Conservation (phyloP, 2,329 filamentous ascomycete species). For the Apiospora pterosperma region DNA sequence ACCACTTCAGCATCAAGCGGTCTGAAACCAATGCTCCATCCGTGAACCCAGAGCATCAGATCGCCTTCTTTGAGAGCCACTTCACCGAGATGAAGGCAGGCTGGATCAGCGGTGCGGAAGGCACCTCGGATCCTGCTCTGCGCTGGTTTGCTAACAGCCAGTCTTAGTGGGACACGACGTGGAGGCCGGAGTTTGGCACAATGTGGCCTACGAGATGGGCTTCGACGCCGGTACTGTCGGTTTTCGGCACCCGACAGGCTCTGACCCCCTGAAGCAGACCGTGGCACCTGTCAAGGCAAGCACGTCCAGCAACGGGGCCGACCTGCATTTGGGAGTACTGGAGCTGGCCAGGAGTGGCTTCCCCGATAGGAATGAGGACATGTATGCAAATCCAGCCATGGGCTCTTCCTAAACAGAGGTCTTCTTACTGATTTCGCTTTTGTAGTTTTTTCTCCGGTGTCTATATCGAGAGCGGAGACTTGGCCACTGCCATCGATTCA, state of each 20-base stretch:
- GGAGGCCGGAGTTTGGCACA: conserved; percentile 68
- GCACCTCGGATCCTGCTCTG: conserved; percentile 48
- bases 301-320: conserved; percentile 51
- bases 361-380: conserved; percentile 56
- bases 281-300: conserved; percentile 55
- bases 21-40: conserved; percentile 57
- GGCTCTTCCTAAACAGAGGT: background rate
- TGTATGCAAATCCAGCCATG: conserved; percentile 37
- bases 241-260: conserved; percentile 68
- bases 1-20: conserved; percentile 68
- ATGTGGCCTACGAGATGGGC: conserved; percentile 71
- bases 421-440: background rate
- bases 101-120: conserved; percentile 47
- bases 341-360: conserved; percentile 58
- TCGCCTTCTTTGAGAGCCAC: conserved; percentile 62
- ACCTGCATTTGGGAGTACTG: conserved; percentile 71
- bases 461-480: conserved; percentile 60
- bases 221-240: conserved; percentile 59
- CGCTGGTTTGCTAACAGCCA: conserved; percentile 62
- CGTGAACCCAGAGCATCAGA: conserved; percentile 64
- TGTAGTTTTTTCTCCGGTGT: conserved; percentile 56
- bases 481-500: conserved; percentile 24
- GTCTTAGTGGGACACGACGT: conserved; percentile 60
- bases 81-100: conserved; percentile 74
- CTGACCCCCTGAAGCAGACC: conserved; percentile 51